These are phyloP conservation scores for Protomyces gravidus DNA, from an alignment of 1,139 yeast genomes.

Conservation along the genomic window DNA sequence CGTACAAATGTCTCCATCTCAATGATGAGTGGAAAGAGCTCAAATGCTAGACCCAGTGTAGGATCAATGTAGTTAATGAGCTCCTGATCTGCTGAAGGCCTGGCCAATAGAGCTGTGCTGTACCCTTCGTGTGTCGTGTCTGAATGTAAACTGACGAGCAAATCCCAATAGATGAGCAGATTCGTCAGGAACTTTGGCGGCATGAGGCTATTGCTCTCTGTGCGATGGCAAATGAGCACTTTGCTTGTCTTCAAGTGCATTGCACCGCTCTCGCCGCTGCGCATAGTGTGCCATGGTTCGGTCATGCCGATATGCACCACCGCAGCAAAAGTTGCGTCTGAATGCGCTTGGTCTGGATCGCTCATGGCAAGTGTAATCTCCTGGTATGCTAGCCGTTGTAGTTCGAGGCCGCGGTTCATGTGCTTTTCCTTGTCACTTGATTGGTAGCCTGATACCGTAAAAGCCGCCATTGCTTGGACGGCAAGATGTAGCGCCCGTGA, in stretches of 20 bases:
- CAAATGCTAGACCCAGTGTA: constrained; percentile 10
- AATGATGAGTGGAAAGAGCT: constrained; percentile 6
- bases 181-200: constrained; percentile 21
- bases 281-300: constrained; percentile 26
- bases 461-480: constrained; percentile 24
- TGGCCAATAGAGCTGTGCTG: constrained; percentile 6
- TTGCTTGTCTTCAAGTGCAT: constrained; percentile 25
- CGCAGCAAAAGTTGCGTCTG: constrained; percentile 27
- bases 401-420: constrained; percentile 27
- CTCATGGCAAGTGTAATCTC: constrained; percentile 17
- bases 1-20: constrained; percentile 26
- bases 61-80: constrained; percentile 24
- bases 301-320: constrained; percentile 25
- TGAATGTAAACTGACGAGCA: constrained; percentile 17
- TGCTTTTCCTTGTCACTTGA: constrained; percentile 11
- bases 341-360: constrained; percentile 16
- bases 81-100: constrained; percentile 12
- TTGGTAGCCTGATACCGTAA: constrained; percentile 19
- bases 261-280: constrained; percentile 22
- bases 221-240: constrained; percentile 25
- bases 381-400: constrained; percentile 22
- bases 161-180: constrained; percentile 22
- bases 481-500: constrained; percentile 19
- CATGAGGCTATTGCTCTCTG: neutral
- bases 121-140: constrained; percentile 25